Evolutionary conservation across 1,284 basidiomycete species (phyloP), one percentile per base, ranked within the genome.

Genomic region (Coniferiporia weirii): DNA sequence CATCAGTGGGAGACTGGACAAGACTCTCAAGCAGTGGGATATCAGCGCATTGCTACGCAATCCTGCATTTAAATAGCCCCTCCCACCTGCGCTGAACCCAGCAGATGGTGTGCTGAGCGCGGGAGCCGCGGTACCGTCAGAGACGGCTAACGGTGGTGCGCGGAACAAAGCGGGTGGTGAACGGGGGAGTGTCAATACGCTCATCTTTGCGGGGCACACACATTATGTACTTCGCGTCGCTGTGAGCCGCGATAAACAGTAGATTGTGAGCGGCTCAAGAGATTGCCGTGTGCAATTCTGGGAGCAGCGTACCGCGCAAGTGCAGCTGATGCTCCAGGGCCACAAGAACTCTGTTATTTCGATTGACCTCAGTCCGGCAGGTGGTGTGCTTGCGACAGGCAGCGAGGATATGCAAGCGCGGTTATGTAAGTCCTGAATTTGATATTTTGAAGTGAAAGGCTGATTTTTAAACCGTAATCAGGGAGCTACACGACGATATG

Each of bases 311-410:
- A 83, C 80, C 6, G 89, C 84, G 1, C 81, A 85, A 64, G 82
- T 89, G 46, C 91, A 94, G 68, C 85, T 91, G 65, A 87, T 93
- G 77, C 75, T 96, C 6, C 91, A 93, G 71, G 93, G 92, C 1
- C 93, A 95, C 73, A 94, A 93, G 73, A 95, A 95, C 70, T 89
- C 88, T 84, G 92, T 95, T 61, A 94, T 94, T 65, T 91, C 89
- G 20, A 90, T 95, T 68, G 89, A 92, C 67, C 75, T 94, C 48
- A 89, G 86, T 64, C 85, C 87, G 7, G 77, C 82, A 22, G 89
- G 89, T 15, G 85, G 83, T 48, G 76, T 90, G 50, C 75, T 95
- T 46, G 93, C 91, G 2, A 93, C 91, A 4, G 93, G 93, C 22
- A 90, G 87, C 70, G 93, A 93, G 12, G 93, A 96, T 72, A 90